phyloP scores from a whole-genome alignment of 495 filamentous ascomycete species.

The Tuber magnatum region DNA sequence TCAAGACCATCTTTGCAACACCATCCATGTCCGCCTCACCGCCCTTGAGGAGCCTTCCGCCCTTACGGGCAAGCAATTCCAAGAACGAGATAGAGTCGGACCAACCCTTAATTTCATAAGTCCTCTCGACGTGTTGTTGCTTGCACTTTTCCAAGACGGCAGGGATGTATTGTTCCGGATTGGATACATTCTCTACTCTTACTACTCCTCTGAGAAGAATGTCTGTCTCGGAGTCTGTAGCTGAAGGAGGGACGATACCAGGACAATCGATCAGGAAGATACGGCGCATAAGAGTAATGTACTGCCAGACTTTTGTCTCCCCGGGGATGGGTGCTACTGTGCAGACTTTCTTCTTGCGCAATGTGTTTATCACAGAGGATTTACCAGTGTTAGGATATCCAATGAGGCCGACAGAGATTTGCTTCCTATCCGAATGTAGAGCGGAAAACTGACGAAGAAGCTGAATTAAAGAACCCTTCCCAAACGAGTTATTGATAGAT shows the following conservation, averaged over 20 bases:
- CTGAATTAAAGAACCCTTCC: constrained; percentile 68
- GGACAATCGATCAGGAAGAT: constrained; percentile 98
- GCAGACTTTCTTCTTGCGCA: constrained; percentile 85
- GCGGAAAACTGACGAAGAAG: constrained; percentile 87
- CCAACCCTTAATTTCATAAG: constrained; percentile 76
- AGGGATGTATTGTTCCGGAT: constrained; percentile 90
- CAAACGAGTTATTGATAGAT: constrained; percentile 85
- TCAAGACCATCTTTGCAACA: constrained; percentile 89
- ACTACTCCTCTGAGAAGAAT: constrained; percentile 89
- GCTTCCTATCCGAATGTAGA: constrained; percentile 83
- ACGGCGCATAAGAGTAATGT: constrained; percentile 91
- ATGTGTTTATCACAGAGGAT: constrained; percentile 85
- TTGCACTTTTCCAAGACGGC: constrained; percentile 74
- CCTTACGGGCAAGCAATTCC: constrained; percentile 77
- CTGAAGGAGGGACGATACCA: constrained; percentile 84
- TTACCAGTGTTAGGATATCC: constrained; percentile 88
- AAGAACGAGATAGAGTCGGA: constrained; percentile 71
- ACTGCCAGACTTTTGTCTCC: constrained; percentile 96
- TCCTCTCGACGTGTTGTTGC: constrained; percentile 79
- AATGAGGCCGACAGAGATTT: constrained; percentile 81
- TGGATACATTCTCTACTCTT: constrained; percentile 86
- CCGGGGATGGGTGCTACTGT: constrained; percentile 94
- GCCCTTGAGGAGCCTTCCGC: constrained; percentile 74
- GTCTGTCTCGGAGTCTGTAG: constrained; percentile 71
- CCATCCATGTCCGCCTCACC: constrained; percentile 90